Base-by-base conservation (phyloP, 1,284 basidiomycete species). In the Naganishia sp. region DNA sequence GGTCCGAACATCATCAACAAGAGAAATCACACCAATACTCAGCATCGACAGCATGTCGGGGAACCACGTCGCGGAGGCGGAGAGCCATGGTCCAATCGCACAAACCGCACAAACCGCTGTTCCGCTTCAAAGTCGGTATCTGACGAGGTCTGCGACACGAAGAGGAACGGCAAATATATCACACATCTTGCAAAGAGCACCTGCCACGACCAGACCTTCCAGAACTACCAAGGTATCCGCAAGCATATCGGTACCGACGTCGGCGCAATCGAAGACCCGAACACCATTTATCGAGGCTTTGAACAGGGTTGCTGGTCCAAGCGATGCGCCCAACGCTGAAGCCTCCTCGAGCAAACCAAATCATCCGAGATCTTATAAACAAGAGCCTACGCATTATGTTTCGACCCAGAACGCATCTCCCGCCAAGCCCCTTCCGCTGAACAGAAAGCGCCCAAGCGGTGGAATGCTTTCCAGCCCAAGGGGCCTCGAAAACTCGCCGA, bases 201-300 rank as follows among this genome's bases (percentile, higher is more conserved):
- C 58, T 2, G 32, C 58, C 25, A 50, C 58, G 3, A 39, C 23
- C 6, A 31, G 47, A 6, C 25, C 58, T 25, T 6, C 58, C 10
- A 41, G 46, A 23, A 39, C 58, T 9, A 51, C 47, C 23, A 61
- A 23, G 9, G 28, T 35, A 28, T 23, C 54, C 1, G n/a, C 42
- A 18, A 9, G 35, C 7, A 10, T 39, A 13, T 23, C 42, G 11
- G 54, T 39, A 3, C 23, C 54, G 13, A 18, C 28, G 41, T 43
- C 54, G 17, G 45, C 46, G 25, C 35, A 41, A n/a, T 17, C 58
- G 9, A 61, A 51, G 15, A 18, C 47, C 9, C 47, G 58, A n/a
- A 61, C 42, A 28, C 58, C 58, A 3, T 61, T 61, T n/a, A 61
- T 61, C 35, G 58, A 61, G 58, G 58, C 58, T 1, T 28, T 61